phyloP scores from a whole-genome alignment of 1,284 basidiomycete genomes.

The Phaffia rhodozyma region DNA sequence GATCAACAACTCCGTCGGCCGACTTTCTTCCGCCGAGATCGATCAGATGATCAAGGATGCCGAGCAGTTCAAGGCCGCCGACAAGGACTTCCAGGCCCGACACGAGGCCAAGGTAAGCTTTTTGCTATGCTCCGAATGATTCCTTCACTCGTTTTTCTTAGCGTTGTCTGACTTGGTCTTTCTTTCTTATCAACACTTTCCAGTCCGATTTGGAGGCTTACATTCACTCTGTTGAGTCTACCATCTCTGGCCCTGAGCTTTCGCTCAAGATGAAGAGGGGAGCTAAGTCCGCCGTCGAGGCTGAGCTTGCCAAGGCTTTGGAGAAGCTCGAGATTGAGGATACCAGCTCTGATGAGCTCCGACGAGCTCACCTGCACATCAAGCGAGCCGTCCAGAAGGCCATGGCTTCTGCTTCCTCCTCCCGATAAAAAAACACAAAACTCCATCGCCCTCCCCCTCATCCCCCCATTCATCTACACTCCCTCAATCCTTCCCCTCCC shows the following conservation, averaged over 20 bases:
- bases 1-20: conserved; percentile 77
- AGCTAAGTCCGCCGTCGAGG: conserved; percentile 81
- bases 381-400: conserved; percentile 95
- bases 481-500: background rate
- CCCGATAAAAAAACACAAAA: background rate
- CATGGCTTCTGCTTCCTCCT: conserved; percentile 28
- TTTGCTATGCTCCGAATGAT: no score
- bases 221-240: conserved; percentile 85
- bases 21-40: conserved; percentile 86
- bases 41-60: conserved; percentile 98
- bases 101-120: conserved; percentile 68
- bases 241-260: conserved; percentile 85
- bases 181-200: background rate
- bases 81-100: conserved; percentile 91
- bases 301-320: conserved; percentile 87
- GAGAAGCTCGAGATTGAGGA: conserved; percentile 96
- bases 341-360: conserved; percentile 78
- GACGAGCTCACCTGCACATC: conserved; percentile 81
- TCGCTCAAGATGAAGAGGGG: conserved; percentile 95
- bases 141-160: background rate
- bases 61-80: conserved; percentile 87
- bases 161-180: background rate
- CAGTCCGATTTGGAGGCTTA: conserved; percentile 84
- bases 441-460: background rate
- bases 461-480: background rate